These are phyloP conservation scores for Triticum aestivum DNA, from an alignment of 176 grass and related monocot genomes.

Conservation along the genomic window DNA sequence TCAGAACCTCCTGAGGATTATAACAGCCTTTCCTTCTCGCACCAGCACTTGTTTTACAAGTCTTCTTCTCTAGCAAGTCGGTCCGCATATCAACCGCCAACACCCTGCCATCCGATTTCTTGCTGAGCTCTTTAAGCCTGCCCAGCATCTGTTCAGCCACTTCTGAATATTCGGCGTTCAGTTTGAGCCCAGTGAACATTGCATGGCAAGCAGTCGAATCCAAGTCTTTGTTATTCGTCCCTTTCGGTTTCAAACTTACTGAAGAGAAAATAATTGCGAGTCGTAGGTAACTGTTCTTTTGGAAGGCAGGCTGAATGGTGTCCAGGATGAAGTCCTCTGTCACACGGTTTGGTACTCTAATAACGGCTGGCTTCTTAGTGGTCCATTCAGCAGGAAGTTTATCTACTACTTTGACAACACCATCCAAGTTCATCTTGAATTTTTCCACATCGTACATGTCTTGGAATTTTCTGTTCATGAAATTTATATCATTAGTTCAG, in stretches of 20 bases:
- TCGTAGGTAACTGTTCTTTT: slow-evolving; percentile 69
- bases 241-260: slow-evolving; percentile 61
- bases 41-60: slow-evolving; percentile 49
- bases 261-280: slow-evolving; percentile 67
- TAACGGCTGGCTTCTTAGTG: slow-evolving; percentile 54
- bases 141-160: slow-evolving; percentile 65
- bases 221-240: slow-evolving; percentile 52
- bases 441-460: slow-evolving; percentile 81
- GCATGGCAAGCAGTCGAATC: slow-evolving; percentile 71
- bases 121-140: slow-evolving; percentile 64
- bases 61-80: slow-evolving; percentile 73
- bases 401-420: slow-evolving; percentile 55
- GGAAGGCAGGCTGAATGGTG: slow-evolving; percentile 66
- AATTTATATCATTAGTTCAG: slow-evolving; percentile 22
- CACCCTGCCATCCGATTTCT: slow-evolving; percentile 52
- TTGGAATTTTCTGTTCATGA: slow-evolving; percentile 69
- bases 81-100: slow-evolving; percentile 58
- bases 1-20: slow-evolving; percentile 58
- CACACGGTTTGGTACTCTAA: slow-evolving; percentile 76
- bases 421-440: slow-evolving; percentile 63
- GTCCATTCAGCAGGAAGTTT: slow-evolving; percentile 64
- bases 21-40: slow-evolving; percentile 69
- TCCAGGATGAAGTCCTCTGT: slow-evolving; percentile 59
- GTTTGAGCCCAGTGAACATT: slow-evolving; percentile 70
- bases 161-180: slow-evolving; percentile 60